Conservation (phyloP, 1,139 yeast genomes). For the Sugiyamaella castrensis region DNA sequence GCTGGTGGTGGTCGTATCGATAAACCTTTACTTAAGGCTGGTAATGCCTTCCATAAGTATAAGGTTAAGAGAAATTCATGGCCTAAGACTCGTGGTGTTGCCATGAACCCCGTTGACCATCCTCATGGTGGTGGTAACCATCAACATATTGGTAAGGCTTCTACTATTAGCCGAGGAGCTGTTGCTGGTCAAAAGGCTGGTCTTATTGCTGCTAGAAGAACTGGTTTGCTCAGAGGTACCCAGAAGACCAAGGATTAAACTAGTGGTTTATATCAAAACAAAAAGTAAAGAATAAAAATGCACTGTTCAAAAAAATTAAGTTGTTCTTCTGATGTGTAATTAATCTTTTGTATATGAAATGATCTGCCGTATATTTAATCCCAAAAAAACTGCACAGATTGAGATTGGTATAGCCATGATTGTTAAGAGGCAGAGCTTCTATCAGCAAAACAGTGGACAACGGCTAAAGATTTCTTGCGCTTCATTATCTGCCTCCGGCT, state of each 20-base stretch:
- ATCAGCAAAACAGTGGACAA: too few relatives aligned
- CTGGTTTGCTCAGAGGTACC: conserved; percentile 99
- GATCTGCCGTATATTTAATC: neutral
- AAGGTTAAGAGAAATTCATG: conserved; percentile 98
- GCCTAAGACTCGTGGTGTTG: conserved; percentile 99
- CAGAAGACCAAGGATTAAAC: conserved; percentile 87
- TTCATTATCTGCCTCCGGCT: too few relatives aligned
- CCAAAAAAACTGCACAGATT: too few relatives aligned
- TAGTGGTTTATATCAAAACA: neutral
- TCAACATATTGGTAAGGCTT: conserved; percentile 99
- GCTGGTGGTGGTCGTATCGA: conserved; percentile 99
- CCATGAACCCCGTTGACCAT: conserved; percentile 99
- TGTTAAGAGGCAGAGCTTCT: too few relatives aligned
- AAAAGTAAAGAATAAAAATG: too few relatives aligned
- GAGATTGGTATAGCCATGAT: too few relatives aligned
- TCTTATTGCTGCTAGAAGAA: conserved; percentile 99
- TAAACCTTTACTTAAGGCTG: conserved; percentile 99
- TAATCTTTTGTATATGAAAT: neutral
- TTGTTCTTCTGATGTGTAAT: too few relatives aligned
- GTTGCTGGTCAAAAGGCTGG: conserved; percentile 99
- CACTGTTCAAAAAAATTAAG: too few relatives aligned
- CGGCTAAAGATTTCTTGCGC: too few relatives aligned
- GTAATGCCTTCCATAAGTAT: conserved; percentile 99
- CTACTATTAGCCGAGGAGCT: conserved; percentile 99
- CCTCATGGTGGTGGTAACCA: conserved; percentile 99